Evolutionary conservation across 2,329 filamentous ascomycete genomes (phyloP).

Genomic region (Aureobasidium sp.): DNA sequence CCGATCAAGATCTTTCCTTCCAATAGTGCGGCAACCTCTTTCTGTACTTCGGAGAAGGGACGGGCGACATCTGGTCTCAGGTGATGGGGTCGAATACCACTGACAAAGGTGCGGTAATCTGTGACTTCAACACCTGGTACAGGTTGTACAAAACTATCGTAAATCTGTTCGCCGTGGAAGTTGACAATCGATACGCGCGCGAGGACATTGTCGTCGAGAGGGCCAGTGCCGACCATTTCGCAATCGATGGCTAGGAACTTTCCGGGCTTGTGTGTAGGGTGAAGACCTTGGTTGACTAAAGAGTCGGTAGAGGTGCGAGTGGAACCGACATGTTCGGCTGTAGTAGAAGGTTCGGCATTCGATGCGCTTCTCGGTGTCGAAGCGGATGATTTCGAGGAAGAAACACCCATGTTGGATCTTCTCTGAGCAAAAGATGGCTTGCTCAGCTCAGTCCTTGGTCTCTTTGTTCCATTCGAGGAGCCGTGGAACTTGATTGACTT

Average conservation of each 20-base stretch:
- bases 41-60: slow-evolving; percentile 67
- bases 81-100: slow-evolving; percentile 67
- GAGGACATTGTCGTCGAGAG: slow-evolving; percentile 60
- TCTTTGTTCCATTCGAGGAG: slow-evolving; percentile 14
- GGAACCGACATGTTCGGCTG: slow-evolving; percentile 57
- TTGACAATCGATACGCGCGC: slow-evolving; percentile 87
- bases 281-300: slow-evolving; percentile 34
- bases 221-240: slow-evolving; percentile 90
- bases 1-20: slow-evolving; percentile 67
- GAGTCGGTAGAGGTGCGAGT: slow-evolving; percentile 39
- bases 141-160: slow-evolving; percentile 84
- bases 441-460: slow-evolving; percentile 15
- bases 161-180: slow-evolving; percentile 84
- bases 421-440: slow-evolving; percentile 15
- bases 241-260: slow-evolving; percentile 94
- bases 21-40: slow-evolving; percentile 60
- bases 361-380: slow-evolving; percentile 48
- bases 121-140: slow-evolving; percentile 57
- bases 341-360: slow-evolving; percentile 49
- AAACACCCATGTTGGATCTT: slow-evolving; percentile 43
- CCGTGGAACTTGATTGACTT: slow-evolving; percentile 4
- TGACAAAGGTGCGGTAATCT: slow-evolving; percentile 83
- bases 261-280: slow-evolving; percentile 57
- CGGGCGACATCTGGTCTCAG: slow-evolving; percentile 47
- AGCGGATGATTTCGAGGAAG: slow-evolving; percentile 25